Conservation (phyloP, 106 monocot species). For the Chionographis japonica region DNA sequence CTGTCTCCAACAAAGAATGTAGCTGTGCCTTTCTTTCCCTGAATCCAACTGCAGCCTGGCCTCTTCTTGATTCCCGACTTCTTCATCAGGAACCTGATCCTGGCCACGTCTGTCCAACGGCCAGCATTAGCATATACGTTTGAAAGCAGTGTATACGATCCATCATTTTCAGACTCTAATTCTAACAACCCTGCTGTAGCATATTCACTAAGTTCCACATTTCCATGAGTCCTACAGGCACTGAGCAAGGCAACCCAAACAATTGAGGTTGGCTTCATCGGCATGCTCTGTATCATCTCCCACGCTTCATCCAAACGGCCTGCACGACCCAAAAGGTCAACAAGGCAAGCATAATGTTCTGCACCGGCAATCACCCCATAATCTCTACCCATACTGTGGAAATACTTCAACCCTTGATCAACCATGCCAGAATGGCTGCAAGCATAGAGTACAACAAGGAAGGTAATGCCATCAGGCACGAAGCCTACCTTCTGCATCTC, state of each 20-base stretch:
- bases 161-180: conserved; percentile 57
- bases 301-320: conserved; percentile 65
- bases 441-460: conserved; percentile 90
- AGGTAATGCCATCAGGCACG: conserved; percentile 58
- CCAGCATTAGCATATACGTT: conserved; percentile 84
- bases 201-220: conserved; percentile 69
- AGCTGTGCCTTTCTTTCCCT: conserved; percentile 62
- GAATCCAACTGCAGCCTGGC: conserved; percentile 93
- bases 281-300: conserved; percentile 55
- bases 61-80: conserved; percentile 71
- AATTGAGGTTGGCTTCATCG: conserved; percentile 51
- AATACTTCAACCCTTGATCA: conserved; percentile 52
- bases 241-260: conserved; percentile 84
- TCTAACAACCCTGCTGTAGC: conserved; percentile 40
- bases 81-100: conserved; percentile 58
- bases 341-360: conserved; percentile 78
- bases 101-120: conserved; percentile 68
- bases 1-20: conserved; percentile 83
- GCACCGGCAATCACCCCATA: conserved; percentile 46
- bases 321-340: conserved; percentile 74
- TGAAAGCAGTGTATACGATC: conserved; percentile 78
- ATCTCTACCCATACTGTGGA: conserved; percentile 47
- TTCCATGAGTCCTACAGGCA: conserved; percentile 67
- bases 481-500: conserved; percentile 54
- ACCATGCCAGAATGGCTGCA: conserved; percentile 90